Conservation (phyloP, 1,139 yeast species). For the Trichomonascaceae sp. region DNA sequence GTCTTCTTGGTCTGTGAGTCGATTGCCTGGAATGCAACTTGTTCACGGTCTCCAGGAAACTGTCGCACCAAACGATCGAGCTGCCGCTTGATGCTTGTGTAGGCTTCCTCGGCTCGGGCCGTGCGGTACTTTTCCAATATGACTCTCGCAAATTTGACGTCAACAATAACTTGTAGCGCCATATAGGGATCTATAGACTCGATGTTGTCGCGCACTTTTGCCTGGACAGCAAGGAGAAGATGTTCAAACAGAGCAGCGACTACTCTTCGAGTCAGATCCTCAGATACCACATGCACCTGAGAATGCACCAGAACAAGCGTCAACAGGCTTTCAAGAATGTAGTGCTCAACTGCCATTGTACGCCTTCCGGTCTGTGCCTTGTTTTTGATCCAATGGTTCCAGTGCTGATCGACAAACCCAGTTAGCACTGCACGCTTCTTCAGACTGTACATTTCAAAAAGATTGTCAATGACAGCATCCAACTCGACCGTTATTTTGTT, state of each 20-base stretch:
- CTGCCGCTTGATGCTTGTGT: too few species aligned
- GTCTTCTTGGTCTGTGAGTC: too few species aligned
- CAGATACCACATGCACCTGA: slow-evolving; percentile 36
- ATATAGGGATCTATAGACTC: slow-evolving; percentile 28
- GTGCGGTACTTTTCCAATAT: slow-evolving; percentile 22
- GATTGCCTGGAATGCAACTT: too few species aligned
- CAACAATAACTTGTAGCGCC: slow-evolving; percentile 28
- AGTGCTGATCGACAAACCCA: slow-evolving; percentile 27
- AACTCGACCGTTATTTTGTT: slow-evolving; percentile 32
- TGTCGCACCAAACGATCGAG: too few species aligned
- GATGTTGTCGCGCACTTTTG: slow-evolving; percentile 30
- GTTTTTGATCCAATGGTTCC: not conserved
- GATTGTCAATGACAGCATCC: slow-evolving; percentile 36
- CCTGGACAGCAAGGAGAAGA: slow-evolving; percentile 31
- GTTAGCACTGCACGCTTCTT: slow-evolving; percentile 38
- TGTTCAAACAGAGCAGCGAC: slow-evolving; percentile 36
- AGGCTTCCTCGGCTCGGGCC: slow-evolving; percentile 19
- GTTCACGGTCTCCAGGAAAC: too few species aligned
- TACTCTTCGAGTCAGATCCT: slow-evolving; percentile 32
- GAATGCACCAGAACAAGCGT: slow-evolving; percentile 41
- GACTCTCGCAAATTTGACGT: slow-evolving; percentile 26
- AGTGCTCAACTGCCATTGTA: slow-evolving; percentile 21
- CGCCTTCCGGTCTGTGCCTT: not conserved
- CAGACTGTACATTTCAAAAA: slow-evolving; percentile 38
- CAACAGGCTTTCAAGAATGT: slow-evolving; percentile 39